Evolutionary conservation across 768 basidiomycete genomes (phyloP), one percentile per base, ranked within the genome.

Genomic region (Gloeopeniophorella convolvens): DNA sequence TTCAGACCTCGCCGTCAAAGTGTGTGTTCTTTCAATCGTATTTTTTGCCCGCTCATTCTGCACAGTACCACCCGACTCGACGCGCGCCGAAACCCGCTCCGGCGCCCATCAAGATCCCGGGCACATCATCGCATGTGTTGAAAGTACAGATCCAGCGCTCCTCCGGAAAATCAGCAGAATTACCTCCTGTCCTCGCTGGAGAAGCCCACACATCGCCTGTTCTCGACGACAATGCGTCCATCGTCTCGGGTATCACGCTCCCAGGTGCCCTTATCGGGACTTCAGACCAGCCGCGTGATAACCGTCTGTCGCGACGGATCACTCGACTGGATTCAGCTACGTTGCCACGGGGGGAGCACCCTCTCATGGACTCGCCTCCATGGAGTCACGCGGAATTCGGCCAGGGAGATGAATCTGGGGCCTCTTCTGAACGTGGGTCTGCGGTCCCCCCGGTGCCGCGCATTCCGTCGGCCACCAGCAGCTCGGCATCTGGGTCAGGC

Each of bases 241-340:
- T 23, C 30, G 45, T 50, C 2, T 58, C 57, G 12, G 49, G 54
- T 16, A 42, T 48, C 12, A 51, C 57, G n/a, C 42, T 58, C n/a
- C 45, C 50, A 9, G 57, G 43, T n/a, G 16, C 46, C 20, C 44
- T 58, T 10, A 32, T 48, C 35, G 39, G 46, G 11, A 47, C 37
- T 28, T 32, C 46, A 26, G 47, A 51, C 16, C 46, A 50, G 23
- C 20, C 45, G 6, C 44, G 32, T 15, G 43, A 58, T 18, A 31
- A 47, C 21, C 41, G 42, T 7, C n/a, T 24, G n/a, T 54, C 54
- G 3, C 54, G 46, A 4, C 42, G 43, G 20, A 53, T 53, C 16
- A 49, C 55, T 15, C 57, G 57, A 5, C 23, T 42, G 18, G 57
- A 58, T 39, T 58, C 57, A 1, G 57, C 55, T 12, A 58, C 55